Evolutionary conservation across 2,329 filamentous ascomycete species (phyloP), one percentile per base, ranked within the genome.

Genomic region (Phialocephala sp.): DNA sequence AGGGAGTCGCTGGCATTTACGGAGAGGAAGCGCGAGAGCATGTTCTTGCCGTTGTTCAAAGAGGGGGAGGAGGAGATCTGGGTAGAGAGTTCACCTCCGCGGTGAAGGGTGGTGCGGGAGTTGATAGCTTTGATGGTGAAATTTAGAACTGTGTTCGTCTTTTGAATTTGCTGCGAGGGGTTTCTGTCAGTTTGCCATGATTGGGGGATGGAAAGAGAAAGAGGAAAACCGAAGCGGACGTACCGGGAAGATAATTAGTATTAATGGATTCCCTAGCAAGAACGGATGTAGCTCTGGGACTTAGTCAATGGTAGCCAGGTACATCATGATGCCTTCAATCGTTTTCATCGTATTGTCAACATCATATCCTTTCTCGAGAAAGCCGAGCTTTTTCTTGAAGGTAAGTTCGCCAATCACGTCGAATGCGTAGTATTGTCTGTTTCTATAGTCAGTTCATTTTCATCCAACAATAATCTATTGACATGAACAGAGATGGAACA

Each of bases 1-100:
- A 55, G 50, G 24, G 22, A 5, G n/a, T 55, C 50, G 22, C 11
- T 32, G 50, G 27, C 1, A 1, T 35, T 47, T 11, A 60, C 32
- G 32, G 59, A 36, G 35, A 45, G 36, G 43, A 43, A 60, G 18
- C 59, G 59, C 1, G 32, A 54, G 59, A 60, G 59, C 59, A 60
- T 60, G 20, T 60, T 45, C 54, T 60, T 39, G 8, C 59, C 32
- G 8, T 22, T 27, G n/a, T n/a, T n/a, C n/a, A n/a, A n/a, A 11
- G 39, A n/a, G 24, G 39, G 22, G 22, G 24, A n/a, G 11, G 58
- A 37, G n/a, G n/a, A n/a, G n/a, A n/a, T n/a, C n/a, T n/a, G n/a
- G 1, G 15, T 36, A 8, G 24, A 55, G 50, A 55, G 5, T 35
- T 55, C 24, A n/a, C 24, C 50, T 5, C 14, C 24, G 8, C 14